phyloP scores from a whole-genome alignment of 2,329 filamentous ascomycete species.

The Colletotrichum camelliae region DNA sequence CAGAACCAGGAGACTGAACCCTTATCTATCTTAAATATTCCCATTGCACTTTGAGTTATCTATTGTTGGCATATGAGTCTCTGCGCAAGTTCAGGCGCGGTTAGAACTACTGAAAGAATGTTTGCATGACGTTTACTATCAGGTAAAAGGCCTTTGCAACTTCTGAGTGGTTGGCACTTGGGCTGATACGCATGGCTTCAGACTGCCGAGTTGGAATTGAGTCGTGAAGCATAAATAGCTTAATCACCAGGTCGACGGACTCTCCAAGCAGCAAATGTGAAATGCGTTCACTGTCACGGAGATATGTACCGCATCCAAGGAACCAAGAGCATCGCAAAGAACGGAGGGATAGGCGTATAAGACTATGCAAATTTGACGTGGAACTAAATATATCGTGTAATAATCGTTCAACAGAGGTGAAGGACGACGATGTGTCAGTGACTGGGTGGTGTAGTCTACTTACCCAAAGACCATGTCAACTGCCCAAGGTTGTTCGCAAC shows the following conservation, averaged over 20 bases:
- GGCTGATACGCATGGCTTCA: background rate
- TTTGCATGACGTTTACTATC: background rate
- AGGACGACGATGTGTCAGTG: background rate
- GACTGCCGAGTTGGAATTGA: background rate
- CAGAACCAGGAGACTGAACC: too few species aligned
- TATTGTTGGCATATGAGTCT: too few species aligned
- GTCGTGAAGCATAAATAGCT: too few species aligned
- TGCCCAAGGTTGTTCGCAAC: background rate
- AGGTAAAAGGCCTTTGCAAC: background rate
- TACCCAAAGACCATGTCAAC: background rate
- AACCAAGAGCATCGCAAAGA: background rate
- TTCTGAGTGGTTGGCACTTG: background rate
- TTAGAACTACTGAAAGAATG: too few species aligned
- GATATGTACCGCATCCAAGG: background rate
- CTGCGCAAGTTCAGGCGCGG: too few species aligned
- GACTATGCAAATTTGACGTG: accelerated
- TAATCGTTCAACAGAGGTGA: background rate
- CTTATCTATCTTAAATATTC: too few species aligned
- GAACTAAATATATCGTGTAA: accelerated
- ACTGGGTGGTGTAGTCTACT: background rate
- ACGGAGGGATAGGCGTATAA: background rate
- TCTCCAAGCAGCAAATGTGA: background rate
- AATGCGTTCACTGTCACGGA: too few species aligned
- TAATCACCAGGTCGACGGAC: background rate
- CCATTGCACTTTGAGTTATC: too few species aligned